A percentile compares a stretch with the other conserved stretches of the same genome.
These are phyloP conservation scores for Ogataea philodendri DNA, from an alignment of 805 yeast genomes.

Conservation along the genomic window DNA sequence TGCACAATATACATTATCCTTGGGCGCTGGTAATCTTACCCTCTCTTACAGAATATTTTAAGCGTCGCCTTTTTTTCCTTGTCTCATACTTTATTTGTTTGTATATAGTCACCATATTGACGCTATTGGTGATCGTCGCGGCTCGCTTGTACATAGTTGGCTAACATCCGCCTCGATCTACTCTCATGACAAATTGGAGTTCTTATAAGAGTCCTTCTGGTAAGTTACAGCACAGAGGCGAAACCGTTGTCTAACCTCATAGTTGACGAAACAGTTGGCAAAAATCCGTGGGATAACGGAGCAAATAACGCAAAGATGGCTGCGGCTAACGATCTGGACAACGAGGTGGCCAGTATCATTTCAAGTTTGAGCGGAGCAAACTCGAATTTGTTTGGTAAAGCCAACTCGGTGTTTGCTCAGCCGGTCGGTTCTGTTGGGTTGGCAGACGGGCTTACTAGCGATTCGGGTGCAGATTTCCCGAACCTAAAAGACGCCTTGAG, in stretches of 20 bases:
- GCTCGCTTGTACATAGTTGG: conserved; percentile 15
- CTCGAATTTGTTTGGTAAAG: conserved; percentile 24
- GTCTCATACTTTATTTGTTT: conserved; percentile 7
- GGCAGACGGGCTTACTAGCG: conserved; percentile 31
- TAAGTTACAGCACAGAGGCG: conserved; percentile 13
- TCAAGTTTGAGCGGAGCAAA: conserved; percentile 31
- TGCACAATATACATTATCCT: too few relatives aligned
- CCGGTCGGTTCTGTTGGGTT: conserved; percentile 7
- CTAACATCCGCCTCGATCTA: conserved; percentile 8
- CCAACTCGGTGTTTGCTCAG: conserved; percentile 24
- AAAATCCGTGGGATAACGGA: conserved; percentile 32
- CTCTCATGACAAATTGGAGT: conserved; percentile 25
- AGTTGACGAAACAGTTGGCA: conserved; percentile 30
- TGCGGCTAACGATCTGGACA: conserved; percentile 20
- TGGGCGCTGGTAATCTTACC: conserved; percentile 3
- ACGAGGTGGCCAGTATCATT: conserved; percentile 35
- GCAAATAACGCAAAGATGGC: conserved; percentile 23
- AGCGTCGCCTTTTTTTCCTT: conserved; percentile 9
- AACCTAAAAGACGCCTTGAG: conserved; percentile 31
- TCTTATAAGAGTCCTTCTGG: conserved; percentile 25
- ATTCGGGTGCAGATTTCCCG: conserved; percentile 33
- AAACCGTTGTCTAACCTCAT: conserved; percentile 4
- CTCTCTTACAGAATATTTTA: conserved; percentile 3
- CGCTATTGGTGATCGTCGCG: conserved; percentile 13
- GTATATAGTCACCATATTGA: conserved; percentile 13